phyloP scores from a whole-genome alignment of 2,329 filamentous ascomycete genomes.

The Aspergillus sp. region DNA sequence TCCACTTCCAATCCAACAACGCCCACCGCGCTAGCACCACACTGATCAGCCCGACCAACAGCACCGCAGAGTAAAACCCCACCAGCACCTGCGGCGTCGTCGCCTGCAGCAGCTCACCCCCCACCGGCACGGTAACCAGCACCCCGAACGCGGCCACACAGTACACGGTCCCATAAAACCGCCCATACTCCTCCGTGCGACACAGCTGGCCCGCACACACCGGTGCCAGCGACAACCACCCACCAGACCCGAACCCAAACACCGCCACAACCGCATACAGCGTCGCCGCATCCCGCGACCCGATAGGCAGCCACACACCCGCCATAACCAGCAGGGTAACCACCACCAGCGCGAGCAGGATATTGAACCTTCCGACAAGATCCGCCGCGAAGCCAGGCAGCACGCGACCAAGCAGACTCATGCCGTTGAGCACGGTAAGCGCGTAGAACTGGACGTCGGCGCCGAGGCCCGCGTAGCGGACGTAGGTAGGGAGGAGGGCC shows the following conservation, averaged over 20 bases:
- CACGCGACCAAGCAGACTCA: slow-evolving; percentile 44
- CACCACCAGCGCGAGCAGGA: slow-evolving; percentile 37
- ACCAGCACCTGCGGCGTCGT: slow-evolving; percentile 47
- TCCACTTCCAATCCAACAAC: slow-evolving; percentile 37
- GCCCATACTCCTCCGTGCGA: slow-evolving; percentile 47
- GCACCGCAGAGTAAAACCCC: slow-evolving; percentile 46
- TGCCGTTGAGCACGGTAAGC: slow-evolving; percentile 46
- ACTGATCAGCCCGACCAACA: slow-evolving; percentile 34
- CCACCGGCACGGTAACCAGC: slow-evolving; percentile 47
- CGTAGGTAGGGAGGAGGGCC: slow-evolving; percentile 48
- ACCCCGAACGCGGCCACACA: slow-evolving; percentile 48
- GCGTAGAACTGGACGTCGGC: slow-evolving; percentile 44
- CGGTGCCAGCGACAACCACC: slow-evolving; percentile 45
- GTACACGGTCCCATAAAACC: slow-evolving; percentile 50
- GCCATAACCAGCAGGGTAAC: slow-evolving; percentile 43
- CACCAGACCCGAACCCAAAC: slow-evolving; percentile 52
- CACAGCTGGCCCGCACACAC: slow-evolving; percentile 51
- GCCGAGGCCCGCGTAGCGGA: slow-evolving; percentile 37
- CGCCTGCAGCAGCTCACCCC: slow-evolving; percentile 46
- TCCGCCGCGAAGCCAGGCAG: slow-evolving; percentile 47
- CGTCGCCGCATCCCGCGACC: slow-evolving; percentile 36
- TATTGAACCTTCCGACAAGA: slow-evolving; percentile 47
- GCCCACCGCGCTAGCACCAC: slow-evolving; percentile 36
- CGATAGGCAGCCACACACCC: slow-evolving; percentile 47
- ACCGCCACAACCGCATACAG: slow-evolving; percentile 47